phyloP scores from a whole-genome alignment of 2,329 filamentous ascomycete species.

The Aspergillus quadrilineatus region DNA sequence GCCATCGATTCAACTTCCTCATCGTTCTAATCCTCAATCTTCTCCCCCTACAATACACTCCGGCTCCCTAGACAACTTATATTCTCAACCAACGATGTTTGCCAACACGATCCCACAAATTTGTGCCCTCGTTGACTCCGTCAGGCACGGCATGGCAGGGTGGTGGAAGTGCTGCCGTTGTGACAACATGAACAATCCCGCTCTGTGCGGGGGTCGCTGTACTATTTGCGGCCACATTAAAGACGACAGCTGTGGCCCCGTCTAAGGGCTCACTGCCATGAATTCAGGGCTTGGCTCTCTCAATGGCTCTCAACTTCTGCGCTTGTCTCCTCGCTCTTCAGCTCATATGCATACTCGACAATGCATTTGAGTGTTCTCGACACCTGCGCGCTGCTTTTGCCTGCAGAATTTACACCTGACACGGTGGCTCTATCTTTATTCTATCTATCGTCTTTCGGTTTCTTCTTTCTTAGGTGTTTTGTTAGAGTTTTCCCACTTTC shows the following conservation, averaged over 20 bases:
- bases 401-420: no score
- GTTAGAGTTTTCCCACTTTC: no score
- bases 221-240: conserved; percentile 21
- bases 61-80: not conserved
- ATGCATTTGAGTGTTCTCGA: not conserved
- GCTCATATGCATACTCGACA: not conserved
- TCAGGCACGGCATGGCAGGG: conserved; percentile 5
- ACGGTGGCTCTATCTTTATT: no score
- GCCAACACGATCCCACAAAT: not conserved
- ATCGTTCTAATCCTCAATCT: not conserved
- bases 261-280: not conserved
- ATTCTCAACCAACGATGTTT: no score
- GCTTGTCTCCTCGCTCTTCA: not conserved
- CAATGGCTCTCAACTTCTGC: not conserved
- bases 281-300: not conserved
- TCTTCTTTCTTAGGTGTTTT: no score
- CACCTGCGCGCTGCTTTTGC: not conserved
- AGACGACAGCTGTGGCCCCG: not conserved
- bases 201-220: conserved; percentile 17
- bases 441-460: no score
- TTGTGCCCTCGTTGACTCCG: not conserved
- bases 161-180: conserved; percentile 30
- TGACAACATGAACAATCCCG: conserved; percentile 19
- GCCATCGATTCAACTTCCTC: no score
- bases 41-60: not conserved